These are phyloP conservation scores for Agapanthus africanus DNA, from an alignment of 106 monocot species.

Conservation along the genomic window DNA sequence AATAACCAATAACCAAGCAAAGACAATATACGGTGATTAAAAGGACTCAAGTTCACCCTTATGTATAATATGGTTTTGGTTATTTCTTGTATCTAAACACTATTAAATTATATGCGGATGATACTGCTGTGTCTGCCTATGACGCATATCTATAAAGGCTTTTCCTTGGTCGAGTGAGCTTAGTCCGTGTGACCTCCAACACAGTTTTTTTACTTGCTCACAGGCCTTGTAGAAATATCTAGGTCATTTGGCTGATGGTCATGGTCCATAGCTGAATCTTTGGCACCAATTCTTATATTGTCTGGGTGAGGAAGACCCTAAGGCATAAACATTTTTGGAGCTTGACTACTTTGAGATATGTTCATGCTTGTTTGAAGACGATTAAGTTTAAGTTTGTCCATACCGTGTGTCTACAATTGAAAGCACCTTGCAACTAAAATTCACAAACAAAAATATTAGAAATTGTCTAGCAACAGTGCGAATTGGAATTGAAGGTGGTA, in stretches of 20 bases:
- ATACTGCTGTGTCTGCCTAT: neutral
- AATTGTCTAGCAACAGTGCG: neutral
- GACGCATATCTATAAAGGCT: neutral
- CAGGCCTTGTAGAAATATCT: neutral
- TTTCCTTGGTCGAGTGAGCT: neutral
- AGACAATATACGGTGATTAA: too few species aligned
- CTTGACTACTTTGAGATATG: neutral
- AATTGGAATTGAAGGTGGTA: neutral
- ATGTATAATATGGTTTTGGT: neutral
- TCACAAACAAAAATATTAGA: neutral
- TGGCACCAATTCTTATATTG: neutral
- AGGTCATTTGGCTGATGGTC: too few species aligned
- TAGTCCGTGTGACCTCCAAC: neutral
- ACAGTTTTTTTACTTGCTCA: neutral
- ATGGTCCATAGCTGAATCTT: neutral
- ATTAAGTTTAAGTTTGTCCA: neutral
- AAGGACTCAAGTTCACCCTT: neutral
- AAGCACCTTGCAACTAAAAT: too few species aligned
- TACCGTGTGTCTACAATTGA: neutral
- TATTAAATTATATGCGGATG: neutral
- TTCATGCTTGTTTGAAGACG: neutral
- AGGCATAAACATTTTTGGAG: slow-evolving; percentile 1
- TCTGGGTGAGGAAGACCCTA: neutral
- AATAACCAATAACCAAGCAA: too few species aligned
- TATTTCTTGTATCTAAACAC: neutral